Base-by-base conservation (phyloP, 2,329 filamentous ascomycete genomes). In the Colletotrichum sp. region DNA sequence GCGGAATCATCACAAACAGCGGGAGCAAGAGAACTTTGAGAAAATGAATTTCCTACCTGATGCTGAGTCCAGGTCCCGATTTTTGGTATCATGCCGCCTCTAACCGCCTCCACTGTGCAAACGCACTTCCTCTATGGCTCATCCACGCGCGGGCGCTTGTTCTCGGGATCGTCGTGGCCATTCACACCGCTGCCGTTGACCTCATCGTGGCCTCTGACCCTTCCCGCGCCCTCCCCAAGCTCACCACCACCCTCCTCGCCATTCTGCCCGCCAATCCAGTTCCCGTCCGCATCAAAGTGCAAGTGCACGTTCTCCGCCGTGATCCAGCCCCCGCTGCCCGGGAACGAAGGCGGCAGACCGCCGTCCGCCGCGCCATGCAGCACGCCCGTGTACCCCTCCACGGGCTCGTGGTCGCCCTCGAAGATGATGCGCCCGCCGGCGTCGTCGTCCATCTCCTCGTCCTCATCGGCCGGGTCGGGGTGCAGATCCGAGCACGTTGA, bases 221-320 rank as follows among this genome's bases (percentile, higher is more conserved):
- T 89, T 30, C 92, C 92, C 3, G 91, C 93, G 10, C 93, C 93
- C 72, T 92, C 92, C 60, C 93, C 93, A 24, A 93, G 86, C 71
- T 88, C 88, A 62, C 88, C 90, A 30, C 85, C 85, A 30, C 85
- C 85, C 3, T 79, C 86, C 75, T 82, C 85, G 8, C 81, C 85
- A 4, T 82, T 86, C 8, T 77, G 80, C 39, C 76, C 81, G 1
- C 87, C 90, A 78, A 94, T 93, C 91, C 94, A 96, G 81, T 96
- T 96, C 4, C 95, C 95, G 10, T 96, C 90, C 77, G 90, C 92
- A 80, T 97, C 95, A 84, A 97, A 95, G 81, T 92, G 98, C 79
- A 98, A 91, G 78, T 94, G 89, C 83, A 98, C 93, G 80, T 98
- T 99, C 72, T 98, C 96, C 10, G 95, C 94, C 18, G 96, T 99